phyloP scores from a whole-genome alignment of 2,329 filamentous ascomycete genomes.

The Alternaria postmessia region DNA sequence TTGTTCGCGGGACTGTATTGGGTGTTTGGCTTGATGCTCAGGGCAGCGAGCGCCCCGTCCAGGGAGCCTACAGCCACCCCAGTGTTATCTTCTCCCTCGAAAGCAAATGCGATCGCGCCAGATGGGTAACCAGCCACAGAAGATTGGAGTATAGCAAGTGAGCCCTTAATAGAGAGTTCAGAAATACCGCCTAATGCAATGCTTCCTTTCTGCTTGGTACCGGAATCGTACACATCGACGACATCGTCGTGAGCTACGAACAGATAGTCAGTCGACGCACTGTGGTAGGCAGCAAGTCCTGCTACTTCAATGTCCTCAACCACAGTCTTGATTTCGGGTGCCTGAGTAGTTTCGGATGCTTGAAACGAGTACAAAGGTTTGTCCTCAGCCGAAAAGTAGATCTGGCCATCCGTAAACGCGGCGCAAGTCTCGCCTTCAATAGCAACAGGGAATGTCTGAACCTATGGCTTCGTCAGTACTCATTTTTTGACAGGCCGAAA shows the following conservation, averaged over 20 bases:
- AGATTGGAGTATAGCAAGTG: slow-evolving; percentile 36
- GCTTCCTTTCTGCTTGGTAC: slow-evolving; percentile 25
- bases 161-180: slow-evolving; percentile 37
- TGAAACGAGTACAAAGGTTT: slow-evolving; percentile 41
- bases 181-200: slow-evolving; percentile 31
- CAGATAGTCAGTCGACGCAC: slow-evolving; percentile 28
- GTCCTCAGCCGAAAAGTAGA: slow-evolving; percentile 41
- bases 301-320: slow-evolving; percentile 27
- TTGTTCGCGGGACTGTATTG: slow-evolving; percentile 28
- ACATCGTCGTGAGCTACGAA: slow-evolving; percentile 36
- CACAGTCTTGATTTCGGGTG: slow-evolving; percentile 29
- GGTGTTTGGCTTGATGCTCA: slow-evolving; percentile 31
- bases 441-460: slow-evolving; percentile 39
- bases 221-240: slow-evolving; percentile 35
- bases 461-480: slow-evolving; percentile 20
- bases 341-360: slow-evolving; percentile 29
- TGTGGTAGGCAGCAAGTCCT: slow-evolving; percentile 34
- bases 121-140: slow-evolving; percentile 17
- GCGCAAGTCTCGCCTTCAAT: slow-evolving; percentile 41
- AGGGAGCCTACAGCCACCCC: slow-evolving; percentile 37
- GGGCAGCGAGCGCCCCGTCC: slow-evolving; percentile 15
- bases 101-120: slow-evolving; percentile 36
- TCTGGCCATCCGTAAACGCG: slow-evolving; percentile 26
- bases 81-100: slow-evolving; percentile 35
- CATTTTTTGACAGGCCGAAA: accelerated